Evolutionary conservation across 306 rosid species (phyloP).

Genomic region (Prunus salicina): DNA sequence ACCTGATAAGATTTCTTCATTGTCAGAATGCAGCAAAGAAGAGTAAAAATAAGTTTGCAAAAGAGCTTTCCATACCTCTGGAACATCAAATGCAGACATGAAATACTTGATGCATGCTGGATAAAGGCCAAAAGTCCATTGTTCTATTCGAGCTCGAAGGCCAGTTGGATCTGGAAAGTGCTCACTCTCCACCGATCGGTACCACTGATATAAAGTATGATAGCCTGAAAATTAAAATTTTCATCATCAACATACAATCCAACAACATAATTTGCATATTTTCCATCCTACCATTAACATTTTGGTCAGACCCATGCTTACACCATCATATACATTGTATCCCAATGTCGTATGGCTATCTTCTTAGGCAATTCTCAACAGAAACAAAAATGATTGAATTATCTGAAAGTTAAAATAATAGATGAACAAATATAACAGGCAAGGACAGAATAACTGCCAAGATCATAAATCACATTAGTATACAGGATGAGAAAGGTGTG

Average conservation of each 20-base stretch:
- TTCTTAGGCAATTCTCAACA: no score
- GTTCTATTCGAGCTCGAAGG: conserved; percentile 89
- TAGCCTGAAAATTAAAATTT: conserved; percentile 54
- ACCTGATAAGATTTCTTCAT: conserved; percentile 51
- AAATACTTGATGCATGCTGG: conserved; percentile 97
- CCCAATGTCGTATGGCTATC: no score
- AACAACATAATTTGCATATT: background rate
- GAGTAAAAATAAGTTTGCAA: conserved; percentile 4
- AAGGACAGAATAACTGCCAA: background rate
- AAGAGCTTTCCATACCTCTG: conserved; percentile 63
- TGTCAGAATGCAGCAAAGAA: background rate
- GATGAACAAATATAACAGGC: background rate
- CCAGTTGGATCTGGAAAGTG: conserved; percentile 99
- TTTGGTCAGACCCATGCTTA: no score
- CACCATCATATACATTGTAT: no score
- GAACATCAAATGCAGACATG: conserved; percentile 97
- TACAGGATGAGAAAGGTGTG: no score
- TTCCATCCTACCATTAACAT: background rate
- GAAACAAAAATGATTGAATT: no score
- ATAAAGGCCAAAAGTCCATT: conserved; percentile 96
- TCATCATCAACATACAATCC: background rate
- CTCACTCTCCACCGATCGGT: conserved; percentile 77
- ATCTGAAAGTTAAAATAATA: background rate
- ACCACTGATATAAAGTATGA: conserved; percentile 92
- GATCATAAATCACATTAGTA: no score